These are phyloP conservation scores for Selaginella tamariscina DNA, from an alignment of 75 land plant species.

Conservation along the genomic window DNA sequence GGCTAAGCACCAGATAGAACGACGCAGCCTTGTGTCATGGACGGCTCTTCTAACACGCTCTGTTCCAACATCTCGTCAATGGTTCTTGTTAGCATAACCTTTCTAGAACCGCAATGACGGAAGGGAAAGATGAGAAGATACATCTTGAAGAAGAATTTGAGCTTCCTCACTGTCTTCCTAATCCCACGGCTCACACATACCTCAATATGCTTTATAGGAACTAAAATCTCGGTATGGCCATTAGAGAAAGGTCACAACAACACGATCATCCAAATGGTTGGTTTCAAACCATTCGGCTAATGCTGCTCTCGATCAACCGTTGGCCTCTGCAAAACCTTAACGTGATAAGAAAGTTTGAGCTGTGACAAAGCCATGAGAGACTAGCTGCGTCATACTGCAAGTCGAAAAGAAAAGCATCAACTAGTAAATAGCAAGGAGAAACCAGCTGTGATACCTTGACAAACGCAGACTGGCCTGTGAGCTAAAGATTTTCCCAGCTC, in stretches of 20 bases:
- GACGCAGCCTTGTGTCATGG: too few relatives aligned
- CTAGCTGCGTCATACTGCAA: slow-evolving; percentile 62
- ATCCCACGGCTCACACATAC: slow-evolving; percentile 66
- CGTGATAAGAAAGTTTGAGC: slow-evolving; percentile 38
- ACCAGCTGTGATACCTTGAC: slow-evolving; percentile 48
- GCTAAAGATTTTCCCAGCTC: slow-evolving; percentile 53
- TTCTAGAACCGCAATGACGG: too few relatives aligned
- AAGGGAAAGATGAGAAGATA: slow-evolving; percentile 2
- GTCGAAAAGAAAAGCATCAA: slow-evolving; percentile 18
- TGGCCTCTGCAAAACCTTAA: slow-evolving; percentile 19
- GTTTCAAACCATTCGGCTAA: slow-evolving; percentile 46
- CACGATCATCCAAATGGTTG: slow-evolving; percentile 59
- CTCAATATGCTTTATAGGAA: slow-evolving; percentile 53
- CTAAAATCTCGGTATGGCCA: not conserved
- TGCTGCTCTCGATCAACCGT: slow-evolving; percentile 21
- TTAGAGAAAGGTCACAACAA: slow-evolving; percentile 42
- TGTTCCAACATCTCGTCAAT: too few relatives aligned
- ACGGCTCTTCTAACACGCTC: too few relatives aligned
- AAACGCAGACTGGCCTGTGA: slow-evolving; percentile 48
- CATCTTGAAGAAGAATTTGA: slow-evolving; percentile 42
- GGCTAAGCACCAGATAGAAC: too few relatives aligned
- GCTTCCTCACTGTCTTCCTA: slow-evolving; percentile 47
- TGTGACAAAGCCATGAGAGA: slow-evolving; percentile 43
- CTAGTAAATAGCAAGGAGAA: slow-evolving; percentile 1
- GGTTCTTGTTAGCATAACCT: too few relatives aligned